phyloP scores from a whole-genome alignment of 2,329 filamentous ascomycete genomes.

The Penicillium sp. region DNA sequence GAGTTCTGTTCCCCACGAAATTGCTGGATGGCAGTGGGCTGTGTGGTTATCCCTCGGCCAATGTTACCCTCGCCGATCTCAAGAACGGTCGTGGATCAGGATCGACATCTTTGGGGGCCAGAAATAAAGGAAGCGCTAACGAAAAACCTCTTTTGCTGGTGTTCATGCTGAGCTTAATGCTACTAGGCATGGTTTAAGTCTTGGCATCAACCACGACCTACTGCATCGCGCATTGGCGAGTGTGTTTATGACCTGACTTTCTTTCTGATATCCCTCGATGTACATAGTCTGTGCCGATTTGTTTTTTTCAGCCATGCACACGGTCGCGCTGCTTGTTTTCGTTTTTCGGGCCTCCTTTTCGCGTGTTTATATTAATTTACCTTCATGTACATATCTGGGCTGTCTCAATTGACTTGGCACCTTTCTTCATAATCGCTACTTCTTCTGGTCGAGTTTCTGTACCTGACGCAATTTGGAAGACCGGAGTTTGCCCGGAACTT shows the following conservation, averaged over 20 bases:
- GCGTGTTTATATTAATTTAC: not conserved
- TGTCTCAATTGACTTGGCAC: not conserved
- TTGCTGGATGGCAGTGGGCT: slow-evolving; percentile 36
- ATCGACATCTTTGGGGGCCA: not conserved
- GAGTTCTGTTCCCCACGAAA: slow-evolving; percentile 32
- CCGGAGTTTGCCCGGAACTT: not conserved
- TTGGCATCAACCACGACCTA: not conserved
- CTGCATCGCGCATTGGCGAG: not conserved
- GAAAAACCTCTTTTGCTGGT: not conserved
- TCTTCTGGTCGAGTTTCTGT: not conserved
- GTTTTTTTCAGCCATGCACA: slow-evolving; percentile 1
- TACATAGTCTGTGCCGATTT: not conserved
- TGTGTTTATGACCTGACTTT: slow-evolving; percentile 1
- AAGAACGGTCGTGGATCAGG: slow-evolving; percentile 3
- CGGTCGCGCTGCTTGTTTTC: slow-evolving; percentile 1
- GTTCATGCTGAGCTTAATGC: slow-evolving; percentile 4
- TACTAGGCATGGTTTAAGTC: not conserved
- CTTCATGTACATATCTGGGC: slow-evolving; percentile 1
- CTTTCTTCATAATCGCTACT: not conserved
- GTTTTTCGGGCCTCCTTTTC: not conserved
- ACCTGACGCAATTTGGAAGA: not conserved
- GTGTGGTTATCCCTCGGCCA: slow-evolving; percentile 26
- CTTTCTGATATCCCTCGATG: slow-evolving; percentile 13
- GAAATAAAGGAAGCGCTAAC: not conserved
- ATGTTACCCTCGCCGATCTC: slow-evolving; percentile 10